A percentile compares a stretch with the other conserved stretches of the same genome.
Evolutionary conservation across 129 eudicot genomes (phyloP).

Genomic region (Centella asiatica): DNA sequence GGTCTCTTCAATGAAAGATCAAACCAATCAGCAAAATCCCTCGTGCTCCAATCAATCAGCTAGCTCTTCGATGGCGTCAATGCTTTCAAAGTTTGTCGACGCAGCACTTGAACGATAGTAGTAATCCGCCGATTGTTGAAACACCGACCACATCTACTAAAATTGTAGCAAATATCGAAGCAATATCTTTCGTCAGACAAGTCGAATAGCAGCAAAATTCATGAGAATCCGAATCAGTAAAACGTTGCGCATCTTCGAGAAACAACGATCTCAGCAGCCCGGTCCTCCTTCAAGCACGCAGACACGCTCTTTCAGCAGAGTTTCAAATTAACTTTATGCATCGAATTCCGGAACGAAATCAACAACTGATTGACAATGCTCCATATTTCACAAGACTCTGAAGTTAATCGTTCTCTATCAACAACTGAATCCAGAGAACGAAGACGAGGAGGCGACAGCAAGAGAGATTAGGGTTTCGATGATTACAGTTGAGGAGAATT

Average conservation of each 20-base stretch:
- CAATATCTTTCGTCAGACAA: neutral
- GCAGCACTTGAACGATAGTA: no score
- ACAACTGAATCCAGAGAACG: neutral
- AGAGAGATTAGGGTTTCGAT: neutral
- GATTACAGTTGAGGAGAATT: neutral
- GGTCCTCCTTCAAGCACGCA: neutral
- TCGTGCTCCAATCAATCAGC: neutral
- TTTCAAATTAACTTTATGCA: neutral
- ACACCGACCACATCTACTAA: neutral
- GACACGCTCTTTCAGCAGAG: neutral
- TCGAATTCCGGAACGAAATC: neutral
- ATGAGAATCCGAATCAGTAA: neutral
- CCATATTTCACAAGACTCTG: neutral
- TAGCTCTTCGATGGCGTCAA: neutral
- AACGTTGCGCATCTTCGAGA: neutral
- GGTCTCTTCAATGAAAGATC: slow-evolving; percentile 35
- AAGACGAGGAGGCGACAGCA: neutral
- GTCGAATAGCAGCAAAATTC: no score
- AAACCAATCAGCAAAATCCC: slow-evolving; percentile 40
- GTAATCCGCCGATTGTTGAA: neutral
- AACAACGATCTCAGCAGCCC: neutral
- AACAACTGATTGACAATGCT: neutral
- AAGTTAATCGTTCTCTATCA: neutral
- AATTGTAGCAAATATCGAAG: neutral
- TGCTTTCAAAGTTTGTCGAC: no score